phyloP scores from a whole-genome alignment of 768 basidiomycete genomes.

The Paxillus rubicundulus region DNA sequence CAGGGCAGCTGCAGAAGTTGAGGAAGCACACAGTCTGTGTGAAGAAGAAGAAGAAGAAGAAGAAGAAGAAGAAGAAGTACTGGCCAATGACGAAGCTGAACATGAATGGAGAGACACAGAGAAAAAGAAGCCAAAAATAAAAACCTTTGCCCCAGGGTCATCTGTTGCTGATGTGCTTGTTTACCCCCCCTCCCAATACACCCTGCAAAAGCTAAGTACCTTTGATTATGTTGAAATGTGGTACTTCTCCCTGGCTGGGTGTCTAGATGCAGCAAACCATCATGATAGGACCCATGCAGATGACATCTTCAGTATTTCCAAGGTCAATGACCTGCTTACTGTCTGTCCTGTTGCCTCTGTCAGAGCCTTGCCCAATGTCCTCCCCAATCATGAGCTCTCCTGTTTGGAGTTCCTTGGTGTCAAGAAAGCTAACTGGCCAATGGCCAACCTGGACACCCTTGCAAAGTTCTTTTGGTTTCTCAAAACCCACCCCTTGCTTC shows the following conservation, averaged over 20 bases:
- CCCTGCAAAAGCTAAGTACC: conserved; percentile 4
- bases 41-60: no score
- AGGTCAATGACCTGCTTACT: conserved; percentile 1
- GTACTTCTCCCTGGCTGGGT: conserved; percentile 12
- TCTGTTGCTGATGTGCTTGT: no score
- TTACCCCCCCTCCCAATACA: background rate
- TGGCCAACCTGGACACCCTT: background rate
- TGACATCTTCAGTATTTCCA: conserved; percentile 9
- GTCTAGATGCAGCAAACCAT: background rate
- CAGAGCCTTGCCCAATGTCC: conserved; percentile 2
- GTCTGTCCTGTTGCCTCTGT: conserved; percentile 11
- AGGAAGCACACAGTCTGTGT: no score
- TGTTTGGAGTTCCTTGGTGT: conserved; percentile 14
- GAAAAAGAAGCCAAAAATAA: background rate
- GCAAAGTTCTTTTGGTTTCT: conserved; percentile 7
- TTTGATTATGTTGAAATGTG: conserved; percentile 5
- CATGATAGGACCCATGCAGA: background rate
- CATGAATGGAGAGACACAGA: background rate
- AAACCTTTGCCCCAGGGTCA: background rate
- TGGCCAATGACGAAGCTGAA: no score
- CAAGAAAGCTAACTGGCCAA: background rate
- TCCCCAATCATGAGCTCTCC: no score
- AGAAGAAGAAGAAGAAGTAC: no score
- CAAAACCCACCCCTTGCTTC: background rate
- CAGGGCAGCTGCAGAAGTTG: no score